Evolutionary conservation across 2,329 filamentous ascomycete species (phyloP).

Genomic region (Cordyceps tenuipes): DNA sequence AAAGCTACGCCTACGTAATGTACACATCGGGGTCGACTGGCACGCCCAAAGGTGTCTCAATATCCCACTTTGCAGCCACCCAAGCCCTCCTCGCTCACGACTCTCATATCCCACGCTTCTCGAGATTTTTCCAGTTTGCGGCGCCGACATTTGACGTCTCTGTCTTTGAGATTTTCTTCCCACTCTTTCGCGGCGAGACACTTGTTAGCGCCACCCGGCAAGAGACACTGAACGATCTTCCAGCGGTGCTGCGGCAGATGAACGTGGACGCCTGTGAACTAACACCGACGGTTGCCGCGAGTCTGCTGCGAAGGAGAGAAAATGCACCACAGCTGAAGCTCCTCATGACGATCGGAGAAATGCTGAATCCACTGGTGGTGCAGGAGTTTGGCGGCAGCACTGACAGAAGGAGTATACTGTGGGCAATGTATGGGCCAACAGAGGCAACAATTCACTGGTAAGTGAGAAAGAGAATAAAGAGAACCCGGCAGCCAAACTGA

Average conservation of each 20-base stretch:
- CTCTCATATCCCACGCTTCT: conserved; percentile 64
- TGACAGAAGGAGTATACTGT: conserved; percentile 55
- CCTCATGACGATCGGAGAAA: conserved; percentile 84
- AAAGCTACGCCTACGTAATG: conserved; percentile 73
- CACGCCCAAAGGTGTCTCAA: conserved; percentile 74
- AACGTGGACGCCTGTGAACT: conserved; percentile 77
- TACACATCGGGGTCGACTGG: conserved; percentile 91
- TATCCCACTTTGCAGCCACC: conserved; percentile 72
- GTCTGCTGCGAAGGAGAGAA: conserved; percentile 58
- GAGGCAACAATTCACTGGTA: conserved; percentile 83
- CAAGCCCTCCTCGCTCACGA: conserved; percentile 80
- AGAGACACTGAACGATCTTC: conserved; percentile 67
- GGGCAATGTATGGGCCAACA: conserved; percentile 92
- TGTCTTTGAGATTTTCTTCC: conserved; percentile 92
- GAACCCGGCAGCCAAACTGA: not conserved
- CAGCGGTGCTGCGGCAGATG: conserved; percentile 54
- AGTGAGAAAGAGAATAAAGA: conserved; percentile 14
- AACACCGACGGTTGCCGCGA: conserved; percentile 79
- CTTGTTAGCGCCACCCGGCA: conserved; percentile 62
- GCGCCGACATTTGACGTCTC: conserved; percentile 91
- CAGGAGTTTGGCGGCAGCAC: conserved; percentile 64
- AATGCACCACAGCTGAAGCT: conserved; percentile 61
- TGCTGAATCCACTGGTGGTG: conserved; percentile 72
- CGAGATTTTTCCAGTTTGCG: conserved; percentile 82
- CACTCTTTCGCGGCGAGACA: conserved; percentile 64